Base-by-base conservation (phyloP, 257 asterid genomes). In the Nicotiana paniculata region DNA sequence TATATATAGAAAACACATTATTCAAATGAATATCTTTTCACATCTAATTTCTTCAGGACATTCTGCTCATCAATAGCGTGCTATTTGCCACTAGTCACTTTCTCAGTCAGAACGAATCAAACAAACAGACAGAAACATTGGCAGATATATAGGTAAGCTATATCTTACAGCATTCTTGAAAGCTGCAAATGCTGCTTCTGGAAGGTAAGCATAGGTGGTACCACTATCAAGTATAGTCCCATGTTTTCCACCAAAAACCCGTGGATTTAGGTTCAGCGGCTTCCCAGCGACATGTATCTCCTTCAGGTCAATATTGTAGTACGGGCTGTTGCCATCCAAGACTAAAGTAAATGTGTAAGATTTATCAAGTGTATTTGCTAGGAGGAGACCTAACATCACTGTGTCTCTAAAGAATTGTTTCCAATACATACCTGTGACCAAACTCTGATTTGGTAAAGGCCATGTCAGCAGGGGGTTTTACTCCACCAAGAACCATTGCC, bases 331-430 rank as follows among this genome's bases (percentile, higher is more conserved):
- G 92, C 94, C 96, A 95, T 90, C 95, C 97, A 91, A 93, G 87
- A 95, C 97, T 92, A 95, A 95, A 90, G 98, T 95, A 93, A 93
- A 95, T 95, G 97, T 87, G 93, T 90, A 97, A 93, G 95, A 92
- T 91, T 92, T 90, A 92, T 87, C 95, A 89, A 92, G 92, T 87
- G 92, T 88, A 93, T 90, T 83, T 92, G 96, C 89, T 90, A 91
- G 94, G 96, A 91, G 92, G 95, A 90, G 86, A 86, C 94, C 92
- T 91, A 92, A 92, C 95, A 84, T 85, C 89, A 86, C 65, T 87
- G 86, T 83, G 30, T 21, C 62, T 82, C 51, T 83, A 83, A 82
- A 55, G 30, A 82, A 83, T 70, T 79, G 84, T 85, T 86, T 83
- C 83, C 85, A 24, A 86, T 85, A 89, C 91, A 58, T 90, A 95